Conservation (phyloP, 768 basidiomycete species). For the Boletellus ananiceps region DNA sequence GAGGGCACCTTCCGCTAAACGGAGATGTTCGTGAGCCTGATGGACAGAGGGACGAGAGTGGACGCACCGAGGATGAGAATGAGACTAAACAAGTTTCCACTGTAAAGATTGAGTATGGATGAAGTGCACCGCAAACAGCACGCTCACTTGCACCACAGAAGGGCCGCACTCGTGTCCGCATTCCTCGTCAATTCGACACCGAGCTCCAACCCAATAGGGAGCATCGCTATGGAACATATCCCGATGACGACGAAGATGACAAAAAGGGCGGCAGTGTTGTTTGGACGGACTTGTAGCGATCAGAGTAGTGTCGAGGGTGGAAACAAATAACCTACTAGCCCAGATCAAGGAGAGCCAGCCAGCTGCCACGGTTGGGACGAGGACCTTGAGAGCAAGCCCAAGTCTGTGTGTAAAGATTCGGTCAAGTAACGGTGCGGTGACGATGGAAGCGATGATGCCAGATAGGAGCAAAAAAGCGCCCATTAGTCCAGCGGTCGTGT, state of each 20-base stretch:
- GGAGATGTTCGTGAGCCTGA: neutral
- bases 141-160: conserved; percentile 71
- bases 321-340: conserved; percentile 50
- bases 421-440: conserved; percentile 74
- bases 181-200: conserved; percentile 77
- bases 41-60: neutral
- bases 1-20: conserved; percentile 59
- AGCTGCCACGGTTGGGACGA: conserved; percentile 57
- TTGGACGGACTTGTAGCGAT: conserved; percentile 48
- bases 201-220: conserved; percentile 75
- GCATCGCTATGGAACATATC: conserved; percentile 56
- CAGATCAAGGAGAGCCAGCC: conserved; percentile 76
- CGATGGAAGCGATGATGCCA: conserved; percentile 63
- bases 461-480: conserved; percentile 64
- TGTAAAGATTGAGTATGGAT: conserved; percentile 22
- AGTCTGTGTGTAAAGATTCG: conserved; percentile 76
- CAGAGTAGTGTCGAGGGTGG: neutral
- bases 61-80: conserved; percentile 57
- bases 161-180: conserved; percentile 68
- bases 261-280: conserved; percentile 59
- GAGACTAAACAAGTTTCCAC: conserved; percentile 63
- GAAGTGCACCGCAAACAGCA: neutral
- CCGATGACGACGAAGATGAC: conserved; percentile 68
- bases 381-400: conserved; percentile 51
- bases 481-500: conserved; percentile 62